Evolutionary conservation across 805 yeast genomes (phyloP).

Genomic region (Schizosaccharomyces octosporus): DNA sequence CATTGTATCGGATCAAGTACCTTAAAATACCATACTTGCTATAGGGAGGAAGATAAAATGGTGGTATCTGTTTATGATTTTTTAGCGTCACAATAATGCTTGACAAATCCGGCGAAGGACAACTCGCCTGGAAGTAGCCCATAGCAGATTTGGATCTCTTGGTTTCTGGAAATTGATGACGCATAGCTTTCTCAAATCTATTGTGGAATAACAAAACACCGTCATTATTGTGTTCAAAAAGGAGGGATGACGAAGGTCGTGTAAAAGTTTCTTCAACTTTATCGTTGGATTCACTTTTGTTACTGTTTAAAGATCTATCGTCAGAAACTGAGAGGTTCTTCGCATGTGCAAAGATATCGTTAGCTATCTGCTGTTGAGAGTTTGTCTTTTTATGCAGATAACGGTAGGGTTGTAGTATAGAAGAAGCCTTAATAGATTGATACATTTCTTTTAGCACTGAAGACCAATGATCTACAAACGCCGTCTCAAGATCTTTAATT

Average conservation of each 20-base stretch:
- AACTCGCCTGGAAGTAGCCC: conserved; percentile 10
- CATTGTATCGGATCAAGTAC: neutral
- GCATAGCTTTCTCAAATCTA: no score
- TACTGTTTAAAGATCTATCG: neutral
- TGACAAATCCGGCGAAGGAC: conserved; percentile 19
- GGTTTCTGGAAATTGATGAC: no score
- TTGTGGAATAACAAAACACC: neutral
- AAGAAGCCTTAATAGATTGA: neutral
- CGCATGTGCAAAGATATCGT: no score
- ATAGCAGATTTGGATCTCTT: neutral
- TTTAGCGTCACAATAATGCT: no score
- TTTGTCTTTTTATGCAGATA: neutral
- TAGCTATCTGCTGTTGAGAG: no score
- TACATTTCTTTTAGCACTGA: neutral
- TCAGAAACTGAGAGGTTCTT: neutral
- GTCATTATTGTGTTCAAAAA: neutral
- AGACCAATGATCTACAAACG: neutral
- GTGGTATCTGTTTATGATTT: neutral
- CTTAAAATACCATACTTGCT: neutral
- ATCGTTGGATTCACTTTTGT: neutral
- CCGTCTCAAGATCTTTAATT: no score
- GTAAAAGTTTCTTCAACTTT: neutral
- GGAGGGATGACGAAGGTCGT: neutral
- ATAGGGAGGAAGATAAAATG: neutral
- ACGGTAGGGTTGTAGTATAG: neutral